A percentile compares a stretch with the other conserved stretches of the same genome.
phyloP scores from a whole-genome alignment of 106 monocot species.

The Dendrobium chrysotoxum region DNA sequence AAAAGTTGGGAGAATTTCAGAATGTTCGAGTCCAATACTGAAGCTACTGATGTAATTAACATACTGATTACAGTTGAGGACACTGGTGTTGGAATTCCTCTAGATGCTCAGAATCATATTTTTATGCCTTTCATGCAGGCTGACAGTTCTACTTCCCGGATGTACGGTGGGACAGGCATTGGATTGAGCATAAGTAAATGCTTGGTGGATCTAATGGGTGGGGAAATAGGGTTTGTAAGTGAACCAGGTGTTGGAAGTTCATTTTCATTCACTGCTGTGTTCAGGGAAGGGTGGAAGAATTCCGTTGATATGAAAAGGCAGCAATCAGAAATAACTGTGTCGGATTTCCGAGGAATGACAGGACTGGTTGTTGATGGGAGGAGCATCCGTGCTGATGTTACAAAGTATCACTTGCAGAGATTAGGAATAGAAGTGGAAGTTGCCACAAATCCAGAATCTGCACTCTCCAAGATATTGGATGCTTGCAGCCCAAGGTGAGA shows the following conservation, averaged over 20 bases:
- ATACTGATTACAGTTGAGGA: constrained; percentile 70
- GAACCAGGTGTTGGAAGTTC: constrained; percentile 63
- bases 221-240: constrained; percentile 74
- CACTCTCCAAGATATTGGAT: constrained; percentile 40
- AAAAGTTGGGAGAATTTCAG: constrained; percentile 55
- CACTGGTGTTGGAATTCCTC: constrained; percentile 79
- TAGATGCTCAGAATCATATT: constrained; percentile 65
- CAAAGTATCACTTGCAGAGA: constrained; percentile 63
- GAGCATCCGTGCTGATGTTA: constrained; percentile 50
- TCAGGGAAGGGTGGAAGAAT: constrained; percentile 34
- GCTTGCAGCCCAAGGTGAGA: constrained; percentile 42
- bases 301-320: constrained; percentile 45
- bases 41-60: constrained; percentile 30
- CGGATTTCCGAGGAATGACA: constrained; percentile 72
- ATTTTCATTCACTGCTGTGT: constrained; percentile 60
- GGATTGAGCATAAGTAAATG: constrained; percentile 89
- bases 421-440: constrained; percentile 60
- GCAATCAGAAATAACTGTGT: constrained; percentile 15
- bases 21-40: constrained; percentile 18
- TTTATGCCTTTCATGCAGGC: constrained; percentile 96
- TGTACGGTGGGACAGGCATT: constrained; percentile 83
- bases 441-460: constrained; percentile 22
- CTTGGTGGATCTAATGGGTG: constrained; percentile 75
- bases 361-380: constrained; percentile 64
- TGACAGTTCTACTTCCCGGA: constrained; percentile 83